These are phyloP conservation scores for Luffa acutangula DNA, from an alignment of 306 rosid genomes.

Conservation along the genomic window DNA sequence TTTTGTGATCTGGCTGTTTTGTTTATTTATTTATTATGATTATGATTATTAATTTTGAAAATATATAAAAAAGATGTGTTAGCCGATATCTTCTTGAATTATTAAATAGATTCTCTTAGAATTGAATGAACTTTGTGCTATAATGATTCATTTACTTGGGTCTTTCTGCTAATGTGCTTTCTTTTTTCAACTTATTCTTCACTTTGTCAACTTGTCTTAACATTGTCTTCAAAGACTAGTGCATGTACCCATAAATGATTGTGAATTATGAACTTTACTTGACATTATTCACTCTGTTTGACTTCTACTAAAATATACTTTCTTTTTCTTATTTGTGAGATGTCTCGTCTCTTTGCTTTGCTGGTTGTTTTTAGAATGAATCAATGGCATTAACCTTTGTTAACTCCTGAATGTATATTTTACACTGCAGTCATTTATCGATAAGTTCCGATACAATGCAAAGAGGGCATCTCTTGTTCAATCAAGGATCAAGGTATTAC, in stretches of 20 bases:
- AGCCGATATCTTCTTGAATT: background rate
- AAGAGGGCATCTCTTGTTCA: conserved; percentile 99
- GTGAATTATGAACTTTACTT: background rate
- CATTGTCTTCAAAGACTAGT: background rate
- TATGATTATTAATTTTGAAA: no score
- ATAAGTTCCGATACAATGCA: conserved; percentile 95
- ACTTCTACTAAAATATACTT: background rate
- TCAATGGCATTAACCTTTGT: background rate
- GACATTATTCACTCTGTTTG: background rate
- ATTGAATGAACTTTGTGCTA: background rate
- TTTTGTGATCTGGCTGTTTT: background rate
- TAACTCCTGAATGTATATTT: background rate
- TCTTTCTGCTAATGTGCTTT: background rate
- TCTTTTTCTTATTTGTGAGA: background rate
- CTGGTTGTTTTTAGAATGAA: background rate
- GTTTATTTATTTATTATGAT: background rate
- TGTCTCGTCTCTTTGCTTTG: background rate
- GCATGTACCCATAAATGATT: background rate
- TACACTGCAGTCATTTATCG: conserved; percentile 68
- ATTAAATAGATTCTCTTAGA: background rate
- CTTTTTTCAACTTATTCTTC: background rate
- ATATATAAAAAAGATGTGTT: background rate
- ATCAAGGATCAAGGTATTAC: conserved; percentile 90
- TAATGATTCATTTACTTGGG: background rate
- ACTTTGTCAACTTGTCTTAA: background rate